phyloP scores from a whole-genome alignment of 192 early-diverging fungal genomes.

The Thoreauomyces humboldtii region DNA sequence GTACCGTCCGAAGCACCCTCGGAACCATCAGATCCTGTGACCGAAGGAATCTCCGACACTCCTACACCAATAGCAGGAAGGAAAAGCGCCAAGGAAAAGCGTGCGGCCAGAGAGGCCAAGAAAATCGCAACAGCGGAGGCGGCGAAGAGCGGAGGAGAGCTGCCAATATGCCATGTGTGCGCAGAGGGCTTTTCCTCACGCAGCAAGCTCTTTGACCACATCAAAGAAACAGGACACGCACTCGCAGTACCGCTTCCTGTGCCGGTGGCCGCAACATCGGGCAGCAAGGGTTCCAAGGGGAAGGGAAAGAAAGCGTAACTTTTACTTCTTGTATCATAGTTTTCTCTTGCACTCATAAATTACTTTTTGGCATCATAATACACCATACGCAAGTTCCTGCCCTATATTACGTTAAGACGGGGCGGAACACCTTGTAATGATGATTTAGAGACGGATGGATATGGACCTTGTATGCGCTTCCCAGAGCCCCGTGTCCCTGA shows the following conservation, averaged over 20 bases:
- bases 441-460: conserved; percentile 69
- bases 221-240: conserved; percentile 84
- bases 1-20: neutral
- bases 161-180: conserved; percentile 85
- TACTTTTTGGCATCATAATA: too few species aligned
- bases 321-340: too few species aligned
- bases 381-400: too few species aligned
- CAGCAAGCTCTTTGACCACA: conserved; percentile 86
- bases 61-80: neutral
- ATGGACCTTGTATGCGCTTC: conserved; percentile 68
- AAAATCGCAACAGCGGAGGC: conserved; percentile 9
- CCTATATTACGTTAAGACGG: too few species aligned
- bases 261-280: neutral
- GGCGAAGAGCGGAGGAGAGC: conserved; percentile 9
- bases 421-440: conserved; percentile 60
- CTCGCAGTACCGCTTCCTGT: neutral
- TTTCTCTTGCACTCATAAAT: too few species aligned
- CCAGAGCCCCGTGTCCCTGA: conserved; percentile 36
- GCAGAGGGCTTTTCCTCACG: conserved; percentile 64
- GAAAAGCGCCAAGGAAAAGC: conserved; percentile 35
- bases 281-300: neutral
- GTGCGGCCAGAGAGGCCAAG: conserved; percentile 22
- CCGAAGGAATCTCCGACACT: neutral
- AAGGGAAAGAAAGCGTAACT: conserved; percentile 8
- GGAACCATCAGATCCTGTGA: neutral